Evolutionary conservation across 208 protist genomes (phyloP).

Genomic region (Leishmania guyanensis): DNA sequence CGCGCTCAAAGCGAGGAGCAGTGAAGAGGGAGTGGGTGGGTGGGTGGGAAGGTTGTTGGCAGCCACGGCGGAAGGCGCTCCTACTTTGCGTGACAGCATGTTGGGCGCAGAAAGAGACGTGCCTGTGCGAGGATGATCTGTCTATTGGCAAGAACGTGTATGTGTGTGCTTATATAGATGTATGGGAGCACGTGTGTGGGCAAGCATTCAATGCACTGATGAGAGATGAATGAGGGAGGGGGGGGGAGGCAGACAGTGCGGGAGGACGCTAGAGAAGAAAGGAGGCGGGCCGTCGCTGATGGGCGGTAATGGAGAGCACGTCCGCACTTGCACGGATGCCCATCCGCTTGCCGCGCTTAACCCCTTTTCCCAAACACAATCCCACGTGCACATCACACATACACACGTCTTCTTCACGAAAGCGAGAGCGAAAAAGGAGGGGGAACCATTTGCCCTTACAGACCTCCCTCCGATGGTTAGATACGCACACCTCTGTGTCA

Average conservation of each 20-base stretch:
- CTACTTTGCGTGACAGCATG: background rate
- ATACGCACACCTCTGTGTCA: background rate
- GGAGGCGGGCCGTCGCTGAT: background rate
- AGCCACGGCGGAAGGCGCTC: background rate
- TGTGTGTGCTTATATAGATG: background rate
- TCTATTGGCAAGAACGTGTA: background rate
- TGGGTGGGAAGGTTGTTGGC: background rate
- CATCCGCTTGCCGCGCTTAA: background rate
- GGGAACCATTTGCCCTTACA: background rate
- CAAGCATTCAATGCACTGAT: background rate
- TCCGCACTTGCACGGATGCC: background rate
- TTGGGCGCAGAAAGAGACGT: background rate
- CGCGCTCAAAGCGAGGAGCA: background rate
- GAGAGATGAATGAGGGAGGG: background rate
- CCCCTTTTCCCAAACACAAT: background rate
- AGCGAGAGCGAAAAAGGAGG: background rate
- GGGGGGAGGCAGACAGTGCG: background rate
- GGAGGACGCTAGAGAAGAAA: background rate
- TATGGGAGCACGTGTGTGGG: background rate
- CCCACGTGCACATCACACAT: background rate
- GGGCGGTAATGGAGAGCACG: background rate
- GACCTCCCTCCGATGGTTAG: background rate
- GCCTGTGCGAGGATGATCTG: background rate
- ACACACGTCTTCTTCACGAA: background rate
- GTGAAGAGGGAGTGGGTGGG: background rate